phyloP scores from a whole-genome alignment of 2,329 filamentous ascomycete species.

The Fusarium ramigenum region DNA sequence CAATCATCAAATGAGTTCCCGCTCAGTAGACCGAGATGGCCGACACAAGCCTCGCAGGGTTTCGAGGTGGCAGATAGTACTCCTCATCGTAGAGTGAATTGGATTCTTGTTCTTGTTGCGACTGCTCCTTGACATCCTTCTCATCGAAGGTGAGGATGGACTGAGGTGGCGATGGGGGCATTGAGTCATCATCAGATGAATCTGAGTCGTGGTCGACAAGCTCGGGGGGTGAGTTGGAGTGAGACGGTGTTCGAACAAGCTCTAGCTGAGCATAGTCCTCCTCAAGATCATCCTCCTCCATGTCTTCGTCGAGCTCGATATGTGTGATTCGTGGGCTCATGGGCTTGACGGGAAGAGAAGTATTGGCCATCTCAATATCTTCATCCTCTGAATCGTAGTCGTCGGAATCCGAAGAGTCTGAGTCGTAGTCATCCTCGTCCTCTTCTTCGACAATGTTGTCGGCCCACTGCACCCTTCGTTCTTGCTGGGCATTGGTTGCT shows the following conservation, averaged over 20 bases:
- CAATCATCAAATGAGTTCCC: constrained; percentile 15
- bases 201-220: constrained; percentile 75
- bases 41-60: constrained; percentile 61
- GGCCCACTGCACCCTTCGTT: constrained; percentile 87
- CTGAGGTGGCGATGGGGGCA: constrained; percentile 76
- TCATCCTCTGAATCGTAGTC: constrained; percentile 65
- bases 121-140: constrained; percentile 59
- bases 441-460: constrained; percentile 80
- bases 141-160: constrained; percentile 67
- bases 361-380: constrained; percentile 65
- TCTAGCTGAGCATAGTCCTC: constrained; percentile 73
- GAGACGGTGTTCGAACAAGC: constrained; percentile 75
- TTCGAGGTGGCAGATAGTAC: constrained; percentile 63
- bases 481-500: constrained; percentile 65
- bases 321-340: constrained; percentile 49
- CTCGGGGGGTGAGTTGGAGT: constrained; percentile 73
- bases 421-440: constrained; percentile 75
- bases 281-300: constrained; percentile 64
- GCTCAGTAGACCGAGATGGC: constrained; percentile 66
- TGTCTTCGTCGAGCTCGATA: constrained; percentile 54
- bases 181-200: constrained; percentile 77
- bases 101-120: constrained; percentile 51
- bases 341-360: constrained; percentile 55
- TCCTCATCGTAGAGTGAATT: constrained; percentile 61
- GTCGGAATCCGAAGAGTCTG: constrained; percentile 64